Evolutionary conservation across 1,284 basidiomycete species (phyloP).

Genomic region (Moesziomyces parantarcticus): DNA sequence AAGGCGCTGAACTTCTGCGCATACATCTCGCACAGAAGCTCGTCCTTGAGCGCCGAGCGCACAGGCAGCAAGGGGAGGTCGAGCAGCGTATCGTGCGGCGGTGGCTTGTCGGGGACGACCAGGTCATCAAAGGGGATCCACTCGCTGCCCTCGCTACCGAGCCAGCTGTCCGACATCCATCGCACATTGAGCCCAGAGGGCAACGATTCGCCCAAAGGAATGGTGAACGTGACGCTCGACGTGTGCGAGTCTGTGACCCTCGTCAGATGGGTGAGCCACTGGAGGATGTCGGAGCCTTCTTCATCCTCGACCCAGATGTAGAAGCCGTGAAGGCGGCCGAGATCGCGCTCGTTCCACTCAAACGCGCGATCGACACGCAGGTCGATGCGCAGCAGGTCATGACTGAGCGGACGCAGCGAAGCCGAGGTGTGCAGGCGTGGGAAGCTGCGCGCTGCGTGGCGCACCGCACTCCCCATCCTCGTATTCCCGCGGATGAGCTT

Average conservation of each 20-base stretch:
- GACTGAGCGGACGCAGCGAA: constrained; percentile 77
- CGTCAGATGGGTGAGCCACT: constrained; percentile 72
- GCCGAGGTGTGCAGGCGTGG: constrained; percentile 80
- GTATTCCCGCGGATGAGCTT: constrained; percentile 88
- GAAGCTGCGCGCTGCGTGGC: constrained; percentile 85
- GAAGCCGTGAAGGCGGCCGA: constrained; percentile 85
- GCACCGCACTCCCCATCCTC: constrained; percentile 81
- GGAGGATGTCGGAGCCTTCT: constrained; percentile 82
- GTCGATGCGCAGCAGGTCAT: constrained; percentile 83
- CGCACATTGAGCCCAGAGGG: constrained; percentile 70
- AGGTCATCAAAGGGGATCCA: constrained; percentile 77
- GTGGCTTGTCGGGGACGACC: constrained; percentile 79
- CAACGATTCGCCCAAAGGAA: constrained; percentile 69
- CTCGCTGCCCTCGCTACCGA: constrained; percentile 85
- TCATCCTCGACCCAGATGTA: constrained; percentile 96
- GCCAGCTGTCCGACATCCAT: constrained; percentile 90
- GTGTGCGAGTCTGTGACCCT: constrained; percentile 70
- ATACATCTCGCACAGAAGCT: constrained; percentile 56
- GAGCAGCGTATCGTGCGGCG: constrained; percentile 77
- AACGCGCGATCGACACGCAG: constrained; percentile 79
- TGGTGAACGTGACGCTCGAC: constrained; percentile 49
- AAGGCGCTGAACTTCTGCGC: constrained; percentile 72
- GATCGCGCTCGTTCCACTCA: constrained; percentile 83
- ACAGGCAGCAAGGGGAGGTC: constrained; percentile 83
- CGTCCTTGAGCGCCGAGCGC: constrained; percentile 69